A percentile compares a stretch with the other conserved stretches of the same genome.
phyloP scores from a whole-genome alignment of 805 yeast genomes.

The Isabelozyma rhagii region DNA sequence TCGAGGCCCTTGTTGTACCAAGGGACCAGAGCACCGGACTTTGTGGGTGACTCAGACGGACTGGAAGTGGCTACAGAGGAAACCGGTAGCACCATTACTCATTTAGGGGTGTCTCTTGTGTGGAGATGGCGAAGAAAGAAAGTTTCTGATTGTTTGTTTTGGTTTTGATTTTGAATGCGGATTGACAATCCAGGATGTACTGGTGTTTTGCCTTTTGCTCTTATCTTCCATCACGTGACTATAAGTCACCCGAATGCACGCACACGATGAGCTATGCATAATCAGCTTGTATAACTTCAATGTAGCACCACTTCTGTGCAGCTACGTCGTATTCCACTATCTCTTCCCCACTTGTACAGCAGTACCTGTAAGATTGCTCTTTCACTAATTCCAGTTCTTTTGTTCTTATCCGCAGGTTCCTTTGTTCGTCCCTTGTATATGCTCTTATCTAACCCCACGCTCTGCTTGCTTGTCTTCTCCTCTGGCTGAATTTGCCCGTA shows the following conservation, averaged over 20 bases:
- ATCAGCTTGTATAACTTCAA: too few species aligned
- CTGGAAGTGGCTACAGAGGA: neutral
- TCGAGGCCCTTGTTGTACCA: slow-evolving; percentile 2
- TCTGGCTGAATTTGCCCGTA: too few species aligned
- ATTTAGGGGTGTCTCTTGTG: neutral
- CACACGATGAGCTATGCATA: neutral
- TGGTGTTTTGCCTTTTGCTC: neutral
- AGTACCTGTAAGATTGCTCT: too few species aligned
- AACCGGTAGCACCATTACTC: neutral
- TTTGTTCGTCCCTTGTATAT: too few species aligned
- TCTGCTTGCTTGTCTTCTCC: too few species aligned
- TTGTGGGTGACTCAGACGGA: neutral
- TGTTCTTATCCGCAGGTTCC: too few species aligned
- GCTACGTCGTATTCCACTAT: too few species aligned
- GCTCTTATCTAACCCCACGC: too few species aligned
- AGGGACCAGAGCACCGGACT: neutral
- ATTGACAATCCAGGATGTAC: neutral
- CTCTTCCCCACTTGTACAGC: too few species aligned
- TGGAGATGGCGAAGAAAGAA: neutral
- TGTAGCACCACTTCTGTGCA: too few species aligned
- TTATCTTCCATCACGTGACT: neutral
- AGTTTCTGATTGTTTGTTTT: neutral
- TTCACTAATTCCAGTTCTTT: too few species aligned
- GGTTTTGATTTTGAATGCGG: neutral
- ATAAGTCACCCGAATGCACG: neutral